A percentile compares a stretch with the other conserved stretches of the same genome.
Evolutionary conservation across 305 asterid species (phyloP).

Genomic region (Fraxinus sp.): DNA sequence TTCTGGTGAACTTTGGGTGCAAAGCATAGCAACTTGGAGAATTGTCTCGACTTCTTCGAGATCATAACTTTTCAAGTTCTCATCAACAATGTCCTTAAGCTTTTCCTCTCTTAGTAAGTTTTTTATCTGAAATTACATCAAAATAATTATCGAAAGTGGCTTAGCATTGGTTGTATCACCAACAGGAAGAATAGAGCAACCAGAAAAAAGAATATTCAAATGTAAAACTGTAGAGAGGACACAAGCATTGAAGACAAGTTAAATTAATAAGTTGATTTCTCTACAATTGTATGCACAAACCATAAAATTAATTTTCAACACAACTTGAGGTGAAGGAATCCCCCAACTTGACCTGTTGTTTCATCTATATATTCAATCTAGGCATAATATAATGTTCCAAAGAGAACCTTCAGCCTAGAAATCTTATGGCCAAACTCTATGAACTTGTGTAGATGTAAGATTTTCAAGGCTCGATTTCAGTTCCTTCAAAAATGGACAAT

Average conservation of each 20-base stretch:
- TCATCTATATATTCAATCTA: too few species aligned
- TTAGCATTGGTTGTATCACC: not conserved
- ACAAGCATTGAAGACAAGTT: not conserved
- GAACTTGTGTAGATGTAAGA: not conserved
- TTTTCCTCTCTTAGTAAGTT: slow-evolving; percentile 66
- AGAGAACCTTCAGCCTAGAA: not conserved
- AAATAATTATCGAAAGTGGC: not conserved
- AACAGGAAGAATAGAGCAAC: not conserved
- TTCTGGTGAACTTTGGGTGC: slow-evolving; percentile 75
- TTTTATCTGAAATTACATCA: slow-evolving; percentile 49
- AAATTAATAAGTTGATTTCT: not conserved
- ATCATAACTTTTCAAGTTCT: slow-evolving; percentile 48
- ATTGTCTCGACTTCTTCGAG: slow-evolving; percentile 60
- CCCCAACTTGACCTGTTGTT: too few species aligned
- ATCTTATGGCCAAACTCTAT: not conserved
- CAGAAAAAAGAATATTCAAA: not conserved
- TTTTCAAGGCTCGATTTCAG: not conserved
- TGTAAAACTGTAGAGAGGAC: not conserved
- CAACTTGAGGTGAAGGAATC: too few species aligned
- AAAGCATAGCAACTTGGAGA: slow-evolving; percentile 81
- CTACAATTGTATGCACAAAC: not conserved
- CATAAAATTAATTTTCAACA: too few species aligned
- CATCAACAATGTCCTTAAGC: slow-evolving; percentile 62
- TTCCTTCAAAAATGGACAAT: not conserved
- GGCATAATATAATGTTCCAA: too few species aligned